Evolutionary conservation across 352 stramenopile species (phyloP), one percentile per base, ranked within the genome.

Genomic region (Pythium utonaiense): DNA sequence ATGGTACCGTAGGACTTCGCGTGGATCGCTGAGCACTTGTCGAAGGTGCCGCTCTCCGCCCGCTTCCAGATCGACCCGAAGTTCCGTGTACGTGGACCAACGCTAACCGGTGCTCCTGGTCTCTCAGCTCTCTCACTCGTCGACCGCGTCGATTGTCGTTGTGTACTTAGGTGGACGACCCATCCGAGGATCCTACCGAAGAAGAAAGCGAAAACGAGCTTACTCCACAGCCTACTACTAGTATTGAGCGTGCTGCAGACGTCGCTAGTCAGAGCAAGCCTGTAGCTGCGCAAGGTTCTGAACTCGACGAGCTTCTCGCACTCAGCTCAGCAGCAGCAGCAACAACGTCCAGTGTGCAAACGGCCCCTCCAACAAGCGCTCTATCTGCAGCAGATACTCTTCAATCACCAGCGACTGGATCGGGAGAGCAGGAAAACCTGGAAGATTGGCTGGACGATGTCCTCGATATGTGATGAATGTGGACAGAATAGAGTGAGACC

Each of bases 401-500:
- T 0, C 19, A 41, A 24, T 14, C 44, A 40, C 31, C 31, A 27
- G 22, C 52, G 40, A 27, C 38, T 8, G 36, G 8, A 25, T 33
- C n/a, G 13, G 9, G 9, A 22, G 16, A 22, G 13, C 51, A 62
- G 38, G 59, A 84, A 6, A 67, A 89, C 30, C 67, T 89, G 8
- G 81, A 91, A 63, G 77, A 87, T 3, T 91, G 81, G 81, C 67
- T 91, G 17, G 81, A 91, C 48, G 77, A 88, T 36, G 68, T 91
- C 5, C 55, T 91, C 28, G 78, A 83, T 47, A 67, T 77, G 62
- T 80, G 27, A 66, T 22, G 17, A n/a, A n/a, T 34, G 14, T 53
- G 13, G 45, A 38, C 38, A 44, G 17, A 7, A 24, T n/a, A n/a
- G n/a, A n/a, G n/a, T n/a, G n/a, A n/a, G n/a, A n/a, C n/a, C n/a